Conservation (phyloP, 1,284 basidiomycete species). For the Cutaneotrichosporon sp. region DNA sequence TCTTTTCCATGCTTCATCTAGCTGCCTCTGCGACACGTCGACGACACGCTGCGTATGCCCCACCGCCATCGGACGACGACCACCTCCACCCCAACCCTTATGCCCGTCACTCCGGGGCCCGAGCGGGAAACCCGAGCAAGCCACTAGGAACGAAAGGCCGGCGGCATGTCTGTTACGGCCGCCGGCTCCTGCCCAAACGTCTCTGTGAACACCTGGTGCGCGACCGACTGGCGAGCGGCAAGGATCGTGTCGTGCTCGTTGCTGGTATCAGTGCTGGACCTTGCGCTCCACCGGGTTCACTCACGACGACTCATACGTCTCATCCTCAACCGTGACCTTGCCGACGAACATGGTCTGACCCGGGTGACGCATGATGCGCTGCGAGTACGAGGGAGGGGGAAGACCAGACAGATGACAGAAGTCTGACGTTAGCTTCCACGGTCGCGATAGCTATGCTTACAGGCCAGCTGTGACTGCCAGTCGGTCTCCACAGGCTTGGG, state of each 20-base stretch:
- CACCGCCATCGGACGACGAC: no score
- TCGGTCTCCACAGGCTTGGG: constrained; percentile 15
- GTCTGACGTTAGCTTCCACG: constrained; percentile 12
- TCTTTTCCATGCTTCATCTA: no score
- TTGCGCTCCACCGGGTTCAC: background rate
- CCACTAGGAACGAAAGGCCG: background rate
- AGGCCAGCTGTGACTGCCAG: constrained; percentile 21
- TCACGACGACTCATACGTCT: constrained; percentile 19
- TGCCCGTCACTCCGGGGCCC: background rate
- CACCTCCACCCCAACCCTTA: background rate
- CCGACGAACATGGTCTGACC: constrained; percentile 20
- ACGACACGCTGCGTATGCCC: no score
- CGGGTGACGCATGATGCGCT: constrained; percentile 10
- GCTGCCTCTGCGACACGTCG: no score
- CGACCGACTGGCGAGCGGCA: constrained; percentile 26
- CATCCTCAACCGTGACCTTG: constrained; percentile 21
- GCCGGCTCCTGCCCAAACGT: constrained; percentile 27
- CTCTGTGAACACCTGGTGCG: constrained; percentile 24
- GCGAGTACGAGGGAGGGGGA: constrained; percentile 14
- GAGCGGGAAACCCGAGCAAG: background rate
- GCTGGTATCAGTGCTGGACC: constrained; percentile 4
- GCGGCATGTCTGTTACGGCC: background rate
- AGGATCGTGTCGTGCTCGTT: constrained; percentile 8
- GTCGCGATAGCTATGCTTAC: constrained; percentile 1
- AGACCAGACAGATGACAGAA: constrained; percentile 24